phyloP scores from a whole-genome alignment of 2,329 filamentous ascomycete genomes.

The Clathrospora elynae region DNA sequence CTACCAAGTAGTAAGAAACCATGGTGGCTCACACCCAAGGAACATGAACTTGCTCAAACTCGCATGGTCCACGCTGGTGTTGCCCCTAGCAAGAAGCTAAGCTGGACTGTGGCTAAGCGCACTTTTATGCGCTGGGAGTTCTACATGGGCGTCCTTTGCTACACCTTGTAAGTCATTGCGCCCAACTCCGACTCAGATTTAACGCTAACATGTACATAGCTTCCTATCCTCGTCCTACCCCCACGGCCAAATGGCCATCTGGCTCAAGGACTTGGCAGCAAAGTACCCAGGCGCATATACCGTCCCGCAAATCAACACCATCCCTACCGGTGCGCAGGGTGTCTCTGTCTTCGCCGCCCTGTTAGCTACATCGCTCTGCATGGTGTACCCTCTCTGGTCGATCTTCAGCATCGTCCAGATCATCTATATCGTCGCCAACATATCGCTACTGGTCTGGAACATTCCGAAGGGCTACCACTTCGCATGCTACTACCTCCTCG shows the following conservation, averaged over 20 bases:
- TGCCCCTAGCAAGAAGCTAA: constrained; percentile 50
- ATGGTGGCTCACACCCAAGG: constrained; percentile 53
- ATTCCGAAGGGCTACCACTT: constrained; percentile 54
- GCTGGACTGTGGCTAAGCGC: constrained; percentile 53
- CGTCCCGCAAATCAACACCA: constrained; percentile 56
- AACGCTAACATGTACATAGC: constrained; percentile 15
- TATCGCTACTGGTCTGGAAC: constrained; percentile 57
- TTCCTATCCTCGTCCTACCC: constrained; percentile 51
- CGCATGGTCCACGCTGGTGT: constrained; percentile 41
- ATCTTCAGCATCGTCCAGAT: constrained; percentile 53
- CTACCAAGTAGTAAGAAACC: constrained; percentile 57
- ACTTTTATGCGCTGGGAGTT: constrained; percentile 58
- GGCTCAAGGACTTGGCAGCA: constrained; percentile 55
- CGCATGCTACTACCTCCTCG: constrained; percentile 45
- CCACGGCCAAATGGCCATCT: constrained; percentile 57
- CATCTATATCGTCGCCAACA: constrained; percentile 52
- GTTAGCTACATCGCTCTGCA: constrained; percentile 57
- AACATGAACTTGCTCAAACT: constrained; percentile 39
- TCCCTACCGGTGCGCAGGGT: constrained; percentile 57
- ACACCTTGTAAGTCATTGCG: constrained; percentile 53
- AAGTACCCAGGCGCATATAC: constrained; percentile 48
- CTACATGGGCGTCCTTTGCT: constrained; percentile 56
- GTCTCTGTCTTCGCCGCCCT: constrained; percentile 57
- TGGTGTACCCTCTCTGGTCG: constrained; percentile 57
- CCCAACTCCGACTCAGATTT: neutral